Conservation (phyloP, 2,329 filamentous ascomycete genomes). For the Exophiala xenobiotica region DNA sequence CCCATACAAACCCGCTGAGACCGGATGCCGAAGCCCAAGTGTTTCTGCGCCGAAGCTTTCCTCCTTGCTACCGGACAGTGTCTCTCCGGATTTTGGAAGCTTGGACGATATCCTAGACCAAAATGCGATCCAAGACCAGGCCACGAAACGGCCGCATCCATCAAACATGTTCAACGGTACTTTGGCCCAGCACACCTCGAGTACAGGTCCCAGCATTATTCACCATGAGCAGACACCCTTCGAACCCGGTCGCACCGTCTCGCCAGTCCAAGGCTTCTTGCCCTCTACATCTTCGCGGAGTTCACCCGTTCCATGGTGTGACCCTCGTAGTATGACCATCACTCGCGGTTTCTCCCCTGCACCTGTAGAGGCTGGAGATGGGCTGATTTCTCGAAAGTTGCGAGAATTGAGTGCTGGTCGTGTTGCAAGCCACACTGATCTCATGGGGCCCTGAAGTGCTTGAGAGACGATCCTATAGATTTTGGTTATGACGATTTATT, state of each 20-base stretch:
- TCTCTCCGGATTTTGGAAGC: constrained; percentile 14
- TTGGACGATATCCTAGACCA: constrained; percentile 11
- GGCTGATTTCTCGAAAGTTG: constrained; percentile 28
- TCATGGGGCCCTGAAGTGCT: too few species aligned
- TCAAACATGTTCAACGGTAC: background rate
- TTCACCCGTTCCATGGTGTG: constrained; percentile 26
- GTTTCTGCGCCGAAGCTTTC: constrained; percentile 58
- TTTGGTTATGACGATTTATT: too few species aligned
- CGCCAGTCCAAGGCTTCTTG: constrained; percentile 26
- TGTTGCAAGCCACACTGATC: too few species aligned
- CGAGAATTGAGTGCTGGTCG: constrained; percentile 25
- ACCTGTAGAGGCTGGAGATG: constrained; percentile 25
- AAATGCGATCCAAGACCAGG: background rate
- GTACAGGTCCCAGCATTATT: background rate
- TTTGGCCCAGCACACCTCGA: background rate
- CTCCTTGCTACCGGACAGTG: constrained; percentile 37
- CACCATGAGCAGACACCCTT: background rate
- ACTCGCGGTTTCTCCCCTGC: constrained; percentile 21
- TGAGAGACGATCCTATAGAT: too few species aligned
- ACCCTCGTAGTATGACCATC: constrained; percentile 5
- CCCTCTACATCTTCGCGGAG: constrained; percentile 25
- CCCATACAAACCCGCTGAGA: constrained; percentile 66
- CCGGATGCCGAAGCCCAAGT: constrained; percentile 59
- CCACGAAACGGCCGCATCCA: background rate
- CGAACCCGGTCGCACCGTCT: constrained; percentile 6